These are phyloP conservation scores for Plasmodium sp. DNA, from an alignment of 169 alveolate species.

Conservation along the genomic window DNA sequence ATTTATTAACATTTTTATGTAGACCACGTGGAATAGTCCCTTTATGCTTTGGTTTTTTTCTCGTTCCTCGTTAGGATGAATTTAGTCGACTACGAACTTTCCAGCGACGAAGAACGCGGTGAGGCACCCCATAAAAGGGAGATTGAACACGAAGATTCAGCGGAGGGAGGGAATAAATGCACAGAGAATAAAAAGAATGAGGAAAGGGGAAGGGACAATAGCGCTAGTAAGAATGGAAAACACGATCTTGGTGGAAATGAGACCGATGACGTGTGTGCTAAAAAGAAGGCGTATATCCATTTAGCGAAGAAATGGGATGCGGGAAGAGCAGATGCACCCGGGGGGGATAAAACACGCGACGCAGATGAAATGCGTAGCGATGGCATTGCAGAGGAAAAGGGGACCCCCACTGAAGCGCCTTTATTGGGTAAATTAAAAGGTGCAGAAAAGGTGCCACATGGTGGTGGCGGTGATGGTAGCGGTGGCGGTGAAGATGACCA, in stretches of 20 bases:
- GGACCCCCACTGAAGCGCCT: neutral
- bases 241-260: neutral
- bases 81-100: constrained; percentile 70
- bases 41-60: neutral
- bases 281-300: neutral
- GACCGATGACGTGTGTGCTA: neutral
- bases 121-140: neutral
- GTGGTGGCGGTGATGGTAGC: neutral
- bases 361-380: neutral
- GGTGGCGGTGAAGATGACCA: neutral
- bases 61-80: constrained; percentile 24
- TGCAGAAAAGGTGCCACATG: neutral
- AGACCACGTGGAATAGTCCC: neutral
- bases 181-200: neutral
- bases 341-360: neutral
- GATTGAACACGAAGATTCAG: neutral
- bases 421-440: neutral
- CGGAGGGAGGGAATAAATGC: neutral
- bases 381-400: neutral
- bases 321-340: neutral
- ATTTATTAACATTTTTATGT: constrained; percentile 1
- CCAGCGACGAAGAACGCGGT: constrained; percentile 53
- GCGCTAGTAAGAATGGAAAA: neutral
- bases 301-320: neutral
- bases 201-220: neutral